Conservation (phyloP, 345 rosid species). For the Firmiana major region DNA sequence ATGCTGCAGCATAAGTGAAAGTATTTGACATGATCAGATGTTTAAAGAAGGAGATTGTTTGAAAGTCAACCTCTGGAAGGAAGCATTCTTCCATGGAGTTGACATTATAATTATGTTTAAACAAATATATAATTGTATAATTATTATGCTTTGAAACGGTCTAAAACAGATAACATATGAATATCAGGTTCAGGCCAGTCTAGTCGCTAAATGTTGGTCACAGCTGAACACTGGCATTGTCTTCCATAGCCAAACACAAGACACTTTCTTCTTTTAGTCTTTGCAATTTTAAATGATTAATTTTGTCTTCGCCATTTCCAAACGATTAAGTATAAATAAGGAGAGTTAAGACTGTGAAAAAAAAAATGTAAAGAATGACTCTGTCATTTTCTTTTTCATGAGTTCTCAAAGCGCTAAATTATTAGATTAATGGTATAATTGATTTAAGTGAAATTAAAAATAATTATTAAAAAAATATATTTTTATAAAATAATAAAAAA, state of each 20-base stretch:
- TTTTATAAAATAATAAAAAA: no score
- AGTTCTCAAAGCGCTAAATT: no score
- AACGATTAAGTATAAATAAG: not conserved
- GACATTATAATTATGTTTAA: not conserved
- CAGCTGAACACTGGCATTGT: not conserved
- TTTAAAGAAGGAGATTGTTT: not conserved
- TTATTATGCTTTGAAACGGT: not conserved
- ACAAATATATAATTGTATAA: not conserved
- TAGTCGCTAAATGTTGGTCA: not conserved
- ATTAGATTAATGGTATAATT: no score
- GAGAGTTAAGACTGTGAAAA: not conserved
- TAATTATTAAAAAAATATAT: no score
- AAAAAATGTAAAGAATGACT: no score
- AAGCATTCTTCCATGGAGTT: not conserved
- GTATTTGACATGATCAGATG: not conserved
- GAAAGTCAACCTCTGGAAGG: not conserved
- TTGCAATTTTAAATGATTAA: no score
- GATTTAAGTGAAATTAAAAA: no score
- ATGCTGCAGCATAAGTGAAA: no score
- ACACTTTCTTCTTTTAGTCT: not conserved
- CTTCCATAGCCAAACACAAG: not conserved
- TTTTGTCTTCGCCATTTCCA: not conserved
- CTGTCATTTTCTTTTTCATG: no score
- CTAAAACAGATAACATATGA: not conserved
- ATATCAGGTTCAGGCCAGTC: not conserved